Evolutionary conservation across 1,284 basidiomycete species (phyloP).

Genomic region (Sporisorium scitamineum): DNA sequence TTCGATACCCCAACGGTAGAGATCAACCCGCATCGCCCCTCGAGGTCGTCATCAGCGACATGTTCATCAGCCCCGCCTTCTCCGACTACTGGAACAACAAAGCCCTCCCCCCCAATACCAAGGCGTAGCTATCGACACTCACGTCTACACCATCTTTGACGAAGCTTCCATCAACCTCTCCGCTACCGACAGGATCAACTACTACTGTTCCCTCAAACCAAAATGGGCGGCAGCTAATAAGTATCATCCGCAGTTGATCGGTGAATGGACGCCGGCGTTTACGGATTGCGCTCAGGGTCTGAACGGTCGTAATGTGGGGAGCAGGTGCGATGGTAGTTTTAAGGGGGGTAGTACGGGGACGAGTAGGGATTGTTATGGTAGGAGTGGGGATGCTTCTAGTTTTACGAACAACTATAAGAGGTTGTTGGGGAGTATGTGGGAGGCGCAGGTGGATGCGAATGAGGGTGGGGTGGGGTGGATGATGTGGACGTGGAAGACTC

Average conservation of each 20-base stretch:
- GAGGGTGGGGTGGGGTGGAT: slow-evolving; percentile 77
- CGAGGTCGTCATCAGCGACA: slow-evolving; percentile 79
- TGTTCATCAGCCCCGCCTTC: slow-evolving; percentile 79
- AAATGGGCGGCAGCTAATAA: slow-evolving; percentile 51
- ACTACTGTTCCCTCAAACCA: slow-evolving; percentile 58
- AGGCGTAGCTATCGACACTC: slow-evolving; percentile 80
- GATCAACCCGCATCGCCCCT: slow-evolving; percentile 34
- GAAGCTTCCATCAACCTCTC: slow-evolving; percentile 34
- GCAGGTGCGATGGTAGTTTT: slow-evolving; percentile 83
- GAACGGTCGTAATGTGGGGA: slow-evolving; percentile 75
- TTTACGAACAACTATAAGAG: slow-evolving; percentile 85
- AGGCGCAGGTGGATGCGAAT: slow-evolving; percentile 76
- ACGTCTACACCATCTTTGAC: slow-evolving; percentile 67
- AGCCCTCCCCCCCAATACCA: slow-evolving; percentile 73
- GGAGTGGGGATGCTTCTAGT: slow-evolving; percentile 78
- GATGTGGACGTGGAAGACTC: slow-evolving; percentile 87
- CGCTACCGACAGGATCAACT: slow-evolving; percentile 52
- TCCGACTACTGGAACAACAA: slow-evolving; percentile 78
- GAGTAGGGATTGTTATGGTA: slow-evolving; percentile 79
- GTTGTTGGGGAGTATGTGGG: slow-evolving; percentile 84
- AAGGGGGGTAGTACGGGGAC: slow-evolving; percentile 57
- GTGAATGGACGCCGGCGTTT: slow-evolving; percentile 73
- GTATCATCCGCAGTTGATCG: slow-evolving; percentile 62
- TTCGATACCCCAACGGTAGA: slow-evolving; percentile 48
- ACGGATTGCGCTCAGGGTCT: slow-evolving; percentile 88